A percentile compares a stretch with the other conserved stretches of the same genome.
These are phyloP conservation scores for Sarocladium brachiariae DNA, from an alignment of 2,329 filamentous ascomycete genomes.

Conservation along the genomic window DNA sequence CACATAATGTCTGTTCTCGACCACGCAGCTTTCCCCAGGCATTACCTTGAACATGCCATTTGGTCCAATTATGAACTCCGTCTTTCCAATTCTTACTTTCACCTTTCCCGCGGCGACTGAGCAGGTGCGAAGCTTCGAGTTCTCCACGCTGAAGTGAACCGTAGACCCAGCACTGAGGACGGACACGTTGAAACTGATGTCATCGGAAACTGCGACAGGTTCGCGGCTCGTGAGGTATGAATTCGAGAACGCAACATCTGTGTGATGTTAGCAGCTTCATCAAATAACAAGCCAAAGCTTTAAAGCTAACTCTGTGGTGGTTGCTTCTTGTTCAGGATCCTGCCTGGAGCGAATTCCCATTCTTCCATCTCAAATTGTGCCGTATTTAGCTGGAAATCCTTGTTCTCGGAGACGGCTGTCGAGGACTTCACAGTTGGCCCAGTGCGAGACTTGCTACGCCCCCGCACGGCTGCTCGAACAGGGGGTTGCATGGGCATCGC, in stretches of 20 bases:
- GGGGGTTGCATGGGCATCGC: too few relatives aligned
- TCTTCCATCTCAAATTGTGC: slow-evolving; percentile 30
- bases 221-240: slow-evolving; percentile 31
- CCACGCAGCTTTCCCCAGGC: slow-evolving; percentile 29
- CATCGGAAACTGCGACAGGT: slow-evolving; percentile 28
- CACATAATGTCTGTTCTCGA: slow-evolving; percentile 36
- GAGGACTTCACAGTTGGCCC: neutral
- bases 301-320: slow-evolving; percentile 28
- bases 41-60: slow-evolving; percentile 38
- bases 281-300: neutral
- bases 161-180: slow-evolving; percentile 31
- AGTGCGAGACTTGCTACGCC: neutral
- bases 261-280: neutral
- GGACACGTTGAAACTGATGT: slow-evolving; percentile 33
- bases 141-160: slow-evolving; percentile 22
- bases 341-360: slow-evolving; percentile 40
- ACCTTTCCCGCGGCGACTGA: slow-evolving; percentile 36
- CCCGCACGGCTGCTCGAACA: neutral
- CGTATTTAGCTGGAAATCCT: neutral
- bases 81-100: slow-evolving; percentile 27
- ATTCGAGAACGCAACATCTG: slow-evolving; percentile 38
- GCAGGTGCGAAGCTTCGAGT: slow-evolving; percentile 29
- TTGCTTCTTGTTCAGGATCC: slow-evolving; percentile 22
- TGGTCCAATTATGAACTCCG: slow-evolving; percentile 34
- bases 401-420: neutral